These are phyloP conservation scores for Angophora floribunda DNA, from an alignment of 345 rosid species.

Conservation along the genomic window DNA sequence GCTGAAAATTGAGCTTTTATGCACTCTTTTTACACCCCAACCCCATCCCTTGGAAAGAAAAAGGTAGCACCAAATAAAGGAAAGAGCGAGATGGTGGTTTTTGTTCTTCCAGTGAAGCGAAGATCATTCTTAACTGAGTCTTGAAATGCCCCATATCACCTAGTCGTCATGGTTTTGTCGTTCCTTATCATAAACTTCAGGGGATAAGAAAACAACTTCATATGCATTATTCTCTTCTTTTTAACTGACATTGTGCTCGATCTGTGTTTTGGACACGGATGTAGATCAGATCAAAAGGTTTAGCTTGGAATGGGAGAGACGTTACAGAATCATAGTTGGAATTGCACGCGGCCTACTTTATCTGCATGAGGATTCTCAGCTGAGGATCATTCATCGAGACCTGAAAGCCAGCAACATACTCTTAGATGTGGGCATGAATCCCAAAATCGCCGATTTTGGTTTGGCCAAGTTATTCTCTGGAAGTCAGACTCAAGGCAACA, in stretches of 20 bases:
- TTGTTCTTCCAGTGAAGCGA: too few relatives aligned
- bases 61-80: too few relatives aligned
- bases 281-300: not conserved
- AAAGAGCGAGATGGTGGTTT: too few relatives aligned
- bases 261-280: not conserved
- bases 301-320: conserved; percentile 5
- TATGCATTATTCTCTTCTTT: not conserved
- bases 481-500: conserved; percentile 12
- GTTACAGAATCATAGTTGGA: conserved; percentile 11
- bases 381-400: conserved; percentile 13
- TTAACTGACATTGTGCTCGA: not conserved
- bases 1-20: too few relatives aligned
- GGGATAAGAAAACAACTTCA: not conserved
- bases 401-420: conserved; percentile 17
- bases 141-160: not conserved
- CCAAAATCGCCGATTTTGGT: conserved; percentile 21
- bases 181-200: not conserved
- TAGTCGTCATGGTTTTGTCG: not conserved
- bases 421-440: conserved; percentile 15
- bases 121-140: not conserved
- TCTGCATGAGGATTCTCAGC: conserved; percentile 18
- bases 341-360: conserved; percentile 10
- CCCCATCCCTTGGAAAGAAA: too few relatives aligned
- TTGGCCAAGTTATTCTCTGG: conserved; percentile 17
- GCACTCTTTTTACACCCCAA: too few relatives aligned